These are phyloP conservation scores for Schwanniomyces vanrijiae DNA, from an alignment of 805 yeast genomes.

Conservation along the genomic window DNA sequence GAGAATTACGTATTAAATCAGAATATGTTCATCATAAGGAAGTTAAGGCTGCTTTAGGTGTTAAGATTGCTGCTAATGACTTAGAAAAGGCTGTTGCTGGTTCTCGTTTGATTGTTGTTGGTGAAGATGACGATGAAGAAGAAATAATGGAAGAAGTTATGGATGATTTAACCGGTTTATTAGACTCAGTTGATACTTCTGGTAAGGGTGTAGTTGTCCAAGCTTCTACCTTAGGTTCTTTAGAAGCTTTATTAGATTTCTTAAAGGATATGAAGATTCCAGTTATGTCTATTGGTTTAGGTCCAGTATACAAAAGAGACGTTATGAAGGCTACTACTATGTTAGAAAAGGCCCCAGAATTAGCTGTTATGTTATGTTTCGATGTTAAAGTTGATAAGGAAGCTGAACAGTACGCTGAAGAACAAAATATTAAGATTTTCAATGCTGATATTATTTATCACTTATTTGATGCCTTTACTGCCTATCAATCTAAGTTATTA, in stretches of 20 bases:
- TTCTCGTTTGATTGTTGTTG: constrained; percentile 90
- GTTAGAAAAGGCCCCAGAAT: constrained; percentile 95
- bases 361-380: constrained; percentile 97
- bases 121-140: constrained; percentile 97
- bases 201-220: constrained; percentile 99
- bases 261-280: constrained; percentile 98
- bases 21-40: constrained; percentile 95
- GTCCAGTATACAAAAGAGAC: constrained; percentile 97
- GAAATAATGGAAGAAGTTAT: constrained; percentile 96
- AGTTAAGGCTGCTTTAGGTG: constrained; percentile 99
- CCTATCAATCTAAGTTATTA: constrained; percentile 82
- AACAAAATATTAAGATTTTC: constrained; percentile 88
- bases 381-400: constrained; percentile 97
- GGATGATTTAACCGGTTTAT: constrained; percentile 94
- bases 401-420: constrained; percentile 97
- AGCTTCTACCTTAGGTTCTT: constrained; percentile 96
- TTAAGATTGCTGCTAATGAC: constrained; percentile 96
- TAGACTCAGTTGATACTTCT: constrained; percentile 90
- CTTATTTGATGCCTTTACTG: constrained; percentile 90
- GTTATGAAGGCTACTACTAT: constrained; percentile 96
- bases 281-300: constrained; percentile 96
- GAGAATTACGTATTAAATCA: constrained; percentile 95
- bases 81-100: constrained; percentile 99
- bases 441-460: constrained; percentile 97
- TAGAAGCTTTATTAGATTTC: constrained; percentile 96